A percentile compares a stretch with the other conserved stretches of the same genome.
These are phyloP conservation scores for Amphirosellinia nigrospora DNA, from an alignment of 495 filamentous ascomycete species.

Conservation along the genomic window DNA sequence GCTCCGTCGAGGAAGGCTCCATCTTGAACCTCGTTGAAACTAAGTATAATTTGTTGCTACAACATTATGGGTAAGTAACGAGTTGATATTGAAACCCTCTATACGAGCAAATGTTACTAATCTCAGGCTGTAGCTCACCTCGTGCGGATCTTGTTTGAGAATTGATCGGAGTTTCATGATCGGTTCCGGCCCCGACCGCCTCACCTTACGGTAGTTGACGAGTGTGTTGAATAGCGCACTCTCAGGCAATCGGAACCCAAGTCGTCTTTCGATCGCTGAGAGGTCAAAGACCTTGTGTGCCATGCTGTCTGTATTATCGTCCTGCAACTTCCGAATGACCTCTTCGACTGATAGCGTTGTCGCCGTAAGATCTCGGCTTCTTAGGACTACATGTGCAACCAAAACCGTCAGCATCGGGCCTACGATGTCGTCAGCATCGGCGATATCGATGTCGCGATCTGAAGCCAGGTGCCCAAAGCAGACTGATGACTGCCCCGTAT, in stretches of 20 bases:
- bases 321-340: slow-evolving; percentile 8
- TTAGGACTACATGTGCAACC: slow-evolving; percentile 54
- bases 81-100: background rate
- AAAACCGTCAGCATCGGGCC: slow-evolving; percentile 63
- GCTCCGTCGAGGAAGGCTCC: slow-evolving; percentile 7
- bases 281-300: slow-evolving; percentile 12
- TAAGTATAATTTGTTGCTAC: slow-evolving; percentile 13
- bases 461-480: slow-evolving; percentile 62
- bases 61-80: slow-evolving; percentile 1
- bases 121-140: background rate
- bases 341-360: background rate
- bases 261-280: background rate
- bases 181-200: slow-evolving; percentile 2
- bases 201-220: slow-evolving; percentile 14
- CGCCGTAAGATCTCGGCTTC: background rate
- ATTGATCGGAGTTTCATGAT: slow-evolving; percentile 15
- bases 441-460: slow-evolving; percentile 54
- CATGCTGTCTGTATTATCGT: slow-evolving; percentile 16
- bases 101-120: background rate
- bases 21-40: slow-evolving; percentile 10
- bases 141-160: slow-evolving; percentile 13
- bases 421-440: slow-evolving; percentile 54
- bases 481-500: slow-evolving; percentile 56
- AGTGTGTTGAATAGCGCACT: slow-evolving; percentile 13
- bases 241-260: background rate